phyloP scores from a whole-genome alignment of 306 rosid genomes.

The Urtica urens region DNA sequence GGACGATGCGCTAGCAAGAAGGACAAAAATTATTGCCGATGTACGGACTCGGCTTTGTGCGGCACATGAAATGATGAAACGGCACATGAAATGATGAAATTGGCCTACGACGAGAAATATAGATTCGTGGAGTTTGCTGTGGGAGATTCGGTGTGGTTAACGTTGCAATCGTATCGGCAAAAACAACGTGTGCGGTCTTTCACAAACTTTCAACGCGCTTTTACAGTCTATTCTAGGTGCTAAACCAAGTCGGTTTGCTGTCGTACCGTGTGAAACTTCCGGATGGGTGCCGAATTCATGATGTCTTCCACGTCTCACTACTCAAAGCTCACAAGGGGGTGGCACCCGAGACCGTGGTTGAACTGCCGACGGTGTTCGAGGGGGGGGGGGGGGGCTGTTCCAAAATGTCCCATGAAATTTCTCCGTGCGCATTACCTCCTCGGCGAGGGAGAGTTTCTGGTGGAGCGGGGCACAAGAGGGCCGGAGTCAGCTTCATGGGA shows the following conservation, averaged over 20 bases:
- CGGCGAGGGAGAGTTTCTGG: too few species aligned
- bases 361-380: background rate
- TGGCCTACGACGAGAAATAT: background rate
- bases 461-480: too few species aligned
- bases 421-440: too few species aligned
- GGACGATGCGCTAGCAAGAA: background rate
- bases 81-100: background rate
- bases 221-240: background rate
- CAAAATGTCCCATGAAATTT: background rate
- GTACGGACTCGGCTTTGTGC: background rate
- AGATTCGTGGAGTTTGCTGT: background rate
- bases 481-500: too few species aligned
- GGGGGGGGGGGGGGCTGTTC: background rate
- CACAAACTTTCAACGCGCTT: background rate
- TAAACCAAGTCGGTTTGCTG: background rate
- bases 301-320: background rate
- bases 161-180: background rate
- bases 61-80: too few species aligned
- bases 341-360: background rate
- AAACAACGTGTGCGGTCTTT: background rate
- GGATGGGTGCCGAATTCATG: background rate
- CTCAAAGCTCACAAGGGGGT: background rate
- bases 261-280: background rate
- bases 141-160: background rate
- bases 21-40: background rate